Conservation (phyloP, 2,329 filamentous ascomycete species). For the Septoria petroselini region DNA sequence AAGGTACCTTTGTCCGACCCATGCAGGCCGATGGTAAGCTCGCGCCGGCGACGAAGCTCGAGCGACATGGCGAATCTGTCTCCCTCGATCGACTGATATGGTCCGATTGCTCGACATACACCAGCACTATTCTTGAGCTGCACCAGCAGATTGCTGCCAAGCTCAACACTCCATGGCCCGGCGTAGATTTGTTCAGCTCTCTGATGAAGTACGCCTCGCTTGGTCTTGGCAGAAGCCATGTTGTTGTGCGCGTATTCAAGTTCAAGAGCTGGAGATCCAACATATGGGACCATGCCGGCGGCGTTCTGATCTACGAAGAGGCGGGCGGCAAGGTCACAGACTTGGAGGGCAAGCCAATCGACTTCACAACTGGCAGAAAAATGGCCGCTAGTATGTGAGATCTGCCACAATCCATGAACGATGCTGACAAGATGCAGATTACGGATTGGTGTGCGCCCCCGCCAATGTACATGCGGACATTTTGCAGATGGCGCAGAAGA, state of each 20-base stretch:
- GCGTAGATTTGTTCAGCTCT: constrained; percentile 52
- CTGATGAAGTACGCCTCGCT: constrained; percentile 45
- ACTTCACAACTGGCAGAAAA: constrained; percentile 40
- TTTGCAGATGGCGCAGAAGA: constrained; percentile 20
- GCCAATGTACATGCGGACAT: constrained; percentile 24
- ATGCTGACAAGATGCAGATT: constrained; percentile 21
- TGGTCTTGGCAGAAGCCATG: constrained; percentile 23
- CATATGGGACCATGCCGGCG: constrained; percentile 57
- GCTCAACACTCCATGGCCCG: constrained; percentile 48
- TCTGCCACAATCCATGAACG: background rate
- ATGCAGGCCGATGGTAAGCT: constrained; percentile 24
- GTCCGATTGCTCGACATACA: constrained; percentile 46
- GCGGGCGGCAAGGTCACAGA: constrained; percentile 52
- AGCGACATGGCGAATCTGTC: constrained; percentile 26
- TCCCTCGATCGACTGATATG: constrained; percentile 42
- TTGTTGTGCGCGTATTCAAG: constrained; percentile 29
- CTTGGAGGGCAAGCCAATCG: constrained; percentile 49
- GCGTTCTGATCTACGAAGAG: constrained; percentile 26
- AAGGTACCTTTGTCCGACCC: constrained; percentile 42
- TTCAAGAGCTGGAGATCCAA: constrained; percentile 28
- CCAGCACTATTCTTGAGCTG: constrained; percentile 40
- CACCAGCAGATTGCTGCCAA: constrained; percentile 40
- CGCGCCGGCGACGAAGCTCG: constrained; percentile 17
- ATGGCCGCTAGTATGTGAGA: constrained; percentile 25
- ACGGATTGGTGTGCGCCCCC: constrained; percentile 28